These are phyloP conservation scores for Brassica balearica DNA, from an alignment of 441 rosid species.

Conservation along the genomic window DNA sequence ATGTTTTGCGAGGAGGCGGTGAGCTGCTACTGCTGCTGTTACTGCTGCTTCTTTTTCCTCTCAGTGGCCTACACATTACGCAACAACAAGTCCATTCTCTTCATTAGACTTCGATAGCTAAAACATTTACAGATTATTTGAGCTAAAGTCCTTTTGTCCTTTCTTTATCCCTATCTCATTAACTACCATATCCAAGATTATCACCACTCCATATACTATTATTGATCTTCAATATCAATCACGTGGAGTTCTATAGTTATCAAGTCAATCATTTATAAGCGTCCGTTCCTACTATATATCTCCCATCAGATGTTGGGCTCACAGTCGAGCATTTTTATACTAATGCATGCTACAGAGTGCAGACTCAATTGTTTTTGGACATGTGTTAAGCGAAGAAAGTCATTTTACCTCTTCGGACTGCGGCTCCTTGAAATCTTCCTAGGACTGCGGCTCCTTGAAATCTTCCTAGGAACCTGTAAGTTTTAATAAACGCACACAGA, in stretches of 20 bases:
- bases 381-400: constrained; percentile 11
- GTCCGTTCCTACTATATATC: constrained; percentile 9
- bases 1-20: constrained; percentile 45
- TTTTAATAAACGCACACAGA: constrained; percentile 9
- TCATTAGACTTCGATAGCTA: no score
- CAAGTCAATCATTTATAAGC: neutral
- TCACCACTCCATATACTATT: constrained; percentile 7
- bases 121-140: neutral
- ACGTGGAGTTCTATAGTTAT: neutral
- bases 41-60: constrained; percentile 46
- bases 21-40: constrained; percentile 47
- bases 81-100: constrained; percentile 14
- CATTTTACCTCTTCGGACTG: constrained; percentile 27
- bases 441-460: constrained; percentile 49
- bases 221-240: neutral
- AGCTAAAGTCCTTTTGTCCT: neutral
- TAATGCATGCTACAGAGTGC: constrained; percentile 18
- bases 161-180: neutral
- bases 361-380: neutral
- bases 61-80: constrained; percentile 38
- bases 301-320: neutral
- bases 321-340: neutral
- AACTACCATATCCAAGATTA: neutral
- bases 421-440: constrained; percentile 15
- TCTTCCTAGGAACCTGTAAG: constrained; percentile 40